phyloP scores from a whole-genome alignment of 768 basidiomycete genomes.

The Tulasnella calospora region DNA sequence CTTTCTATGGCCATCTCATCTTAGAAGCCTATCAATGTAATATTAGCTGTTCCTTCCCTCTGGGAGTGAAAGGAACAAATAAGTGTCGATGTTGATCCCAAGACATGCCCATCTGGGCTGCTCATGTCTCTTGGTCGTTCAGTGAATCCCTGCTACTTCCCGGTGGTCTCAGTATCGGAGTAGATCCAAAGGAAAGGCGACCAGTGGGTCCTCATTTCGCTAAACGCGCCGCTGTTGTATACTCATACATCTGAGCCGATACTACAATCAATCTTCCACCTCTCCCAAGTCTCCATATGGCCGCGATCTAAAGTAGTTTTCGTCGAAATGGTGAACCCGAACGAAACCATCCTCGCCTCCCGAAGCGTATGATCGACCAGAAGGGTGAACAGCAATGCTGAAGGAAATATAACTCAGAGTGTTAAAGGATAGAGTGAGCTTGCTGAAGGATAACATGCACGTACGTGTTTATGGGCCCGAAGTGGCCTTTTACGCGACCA shows the following conservation, averaged over 20 bases:
- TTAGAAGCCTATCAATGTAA: background rate
- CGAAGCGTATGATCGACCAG: constrained; percentile 82
- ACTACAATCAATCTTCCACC: constrained; percentile 44
- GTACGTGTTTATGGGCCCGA: constrained; percentile 93
- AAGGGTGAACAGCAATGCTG: constrained; percentile 89
- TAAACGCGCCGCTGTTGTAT: background rate
- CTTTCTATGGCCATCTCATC: background rate
- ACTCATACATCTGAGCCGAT: background rate
- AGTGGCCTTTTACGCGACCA: constrained; percentile 95
- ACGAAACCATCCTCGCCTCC: constrained; percentile 97
- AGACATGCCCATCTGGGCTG: too few species aligned
- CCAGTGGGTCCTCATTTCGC: background rate
- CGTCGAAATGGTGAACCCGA: constrained; percentile 88
- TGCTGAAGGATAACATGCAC: constrained; percentile 36
- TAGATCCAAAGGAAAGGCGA: background rate
- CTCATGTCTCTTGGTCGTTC: too few species aligned
- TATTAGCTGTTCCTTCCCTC: background rate
- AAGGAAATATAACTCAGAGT: background rate
- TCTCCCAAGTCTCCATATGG: constrained; percentile 84
- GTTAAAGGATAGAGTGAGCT: background rate
- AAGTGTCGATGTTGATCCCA: too few species aligned
- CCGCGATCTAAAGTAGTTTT: constrained; percentile 85
- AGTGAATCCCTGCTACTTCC: too few species aligned
- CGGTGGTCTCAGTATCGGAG: too few species aligned
- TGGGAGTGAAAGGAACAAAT: background rate